phyloP scores from a whole-genome alignment of 1,139 yeast genomes.

The Taiozyma sp. region DNA sequence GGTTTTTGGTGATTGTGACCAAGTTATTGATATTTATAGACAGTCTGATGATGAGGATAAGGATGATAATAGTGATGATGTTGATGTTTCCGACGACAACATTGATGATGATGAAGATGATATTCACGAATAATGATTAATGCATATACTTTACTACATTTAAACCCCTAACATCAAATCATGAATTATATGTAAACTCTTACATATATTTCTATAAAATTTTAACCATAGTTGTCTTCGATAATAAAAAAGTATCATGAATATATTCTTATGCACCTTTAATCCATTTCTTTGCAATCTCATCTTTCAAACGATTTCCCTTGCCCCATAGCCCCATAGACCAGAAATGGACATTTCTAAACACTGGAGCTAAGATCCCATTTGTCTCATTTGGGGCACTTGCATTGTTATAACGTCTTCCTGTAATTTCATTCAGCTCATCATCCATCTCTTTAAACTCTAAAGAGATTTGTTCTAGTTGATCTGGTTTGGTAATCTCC shows the following conservation, averaged over 20 bases:
- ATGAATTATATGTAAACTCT: too few relatives aligned
- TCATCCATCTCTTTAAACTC: constrained; percentile 3
- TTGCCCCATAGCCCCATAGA: constrained; percentile 61
- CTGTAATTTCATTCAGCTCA: constrained; percentile 11
- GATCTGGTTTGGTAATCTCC: constrained; percentile 33
- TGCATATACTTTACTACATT: too few relatives aligned
- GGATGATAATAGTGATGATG: not conserved
- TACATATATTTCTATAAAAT: too few relatives aligned
- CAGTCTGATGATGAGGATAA: not conserved
- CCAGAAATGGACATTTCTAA: constrained; percentile 56
- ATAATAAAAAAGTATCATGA: not conserved
- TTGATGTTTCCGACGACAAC: not conserved
- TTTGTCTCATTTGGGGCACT: not conserved
- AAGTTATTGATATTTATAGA: not conserved
- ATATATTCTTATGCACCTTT: constrained; percentile 26
- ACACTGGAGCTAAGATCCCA: constrained; percentile 39
- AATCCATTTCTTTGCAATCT: constrained; percentile 48
- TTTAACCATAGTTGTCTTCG: not conserved
- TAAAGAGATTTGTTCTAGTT: not conserved
- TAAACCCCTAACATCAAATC: not conserved
- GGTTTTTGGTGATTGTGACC: not conserved
- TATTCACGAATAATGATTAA: constrained; percentile 1
- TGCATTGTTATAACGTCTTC: constrained; percentile 5
- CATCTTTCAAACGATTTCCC: constrained; percentile 46
- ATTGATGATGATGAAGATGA: not conserved